phyloP scores from a whole-genome alignment of 441 rosid species.

The Gossypium davidsonii region DNA sequence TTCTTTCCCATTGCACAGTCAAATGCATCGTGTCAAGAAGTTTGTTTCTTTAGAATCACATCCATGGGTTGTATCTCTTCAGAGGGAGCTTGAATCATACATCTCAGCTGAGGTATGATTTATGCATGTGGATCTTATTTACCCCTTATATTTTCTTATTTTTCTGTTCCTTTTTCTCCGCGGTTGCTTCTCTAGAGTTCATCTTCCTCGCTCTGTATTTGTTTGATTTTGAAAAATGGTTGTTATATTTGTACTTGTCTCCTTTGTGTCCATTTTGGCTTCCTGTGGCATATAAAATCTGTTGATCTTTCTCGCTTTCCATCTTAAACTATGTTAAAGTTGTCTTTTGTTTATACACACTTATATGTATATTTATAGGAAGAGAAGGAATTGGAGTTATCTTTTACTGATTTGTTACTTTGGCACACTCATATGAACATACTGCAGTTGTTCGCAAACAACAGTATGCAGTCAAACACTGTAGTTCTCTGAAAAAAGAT shows the following conservation, averaged over 20 bases:
- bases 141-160: background rate
- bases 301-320: background rate
- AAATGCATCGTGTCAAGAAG: constrained; percentile 39
- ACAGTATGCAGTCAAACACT: background rate
- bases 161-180: background rate
- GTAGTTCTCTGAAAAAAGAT: background rate
- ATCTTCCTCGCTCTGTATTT: background rate
- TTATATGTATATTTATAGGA: background rate
- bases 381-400: background rate
- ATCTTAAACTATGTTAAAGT: background rate
- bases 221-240: background rate
- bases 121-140: background rate
- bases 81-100: constrained; percentile 68
- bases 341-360: background rate
- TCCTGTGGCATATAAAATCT: background rate
- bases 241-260: background rate
- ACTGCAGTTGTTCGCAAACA: background rate
- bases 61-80: constrained; percentile 71
- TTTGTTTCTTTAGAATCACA: constrained; percentile 57
- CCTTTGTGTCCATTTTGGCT: background rate
- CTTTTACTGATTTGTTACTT: background rate
- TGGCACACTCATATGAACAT: background rate
- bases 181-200: background rate
- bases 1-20: constrained; percentile 49
- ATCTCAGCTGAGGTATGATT: constrained; percentile 43